phyloP scores from a whole-genome alignment of 345 rosid genomes.

The Clarkia xantiana region DNA sequence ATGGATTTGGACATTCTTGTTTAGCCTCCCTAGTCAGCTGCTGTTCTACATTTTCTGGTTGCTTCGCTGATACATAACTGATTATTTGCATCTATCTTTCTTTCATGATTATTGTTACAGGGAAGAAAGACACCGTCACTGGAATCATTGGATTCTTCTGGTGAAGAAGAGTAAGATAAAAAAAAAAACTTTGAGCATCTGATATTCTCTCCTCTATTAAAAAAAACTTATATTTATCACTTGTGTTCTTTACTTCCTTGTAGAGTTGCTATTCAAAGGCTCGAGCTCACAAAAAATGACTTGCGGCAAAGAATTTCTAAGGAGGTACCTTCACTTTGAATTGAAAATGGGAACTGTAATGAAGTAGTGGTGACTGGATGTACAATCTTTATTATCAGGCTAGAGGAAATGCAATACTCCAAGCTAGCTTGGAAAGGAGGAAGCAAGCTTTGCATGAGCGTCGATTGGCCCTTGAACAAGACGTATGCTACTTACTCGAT shows the following conservation, averaged over 20 bases:
- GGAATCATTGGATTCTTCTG: slow-evolving; percentile 91
- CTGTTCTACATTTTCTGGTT: no score
- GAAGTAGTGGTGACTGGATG: slow-evolving; percentile 14
- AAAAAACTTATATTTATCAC: background rate
- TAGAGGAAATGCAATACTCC: slow-evolving; percentile 92
- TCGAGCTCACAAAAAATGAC: slow-evolving; percentile 89
- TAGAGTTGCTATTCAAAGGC: slow-evolving; percentile 95
- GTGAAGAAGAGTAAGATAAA: slow-evolving; percentile 88
- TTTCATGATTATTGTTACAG: slow-evolving; percentile 25
- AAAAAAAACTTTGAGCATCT: slow-evolving; percentile 5
- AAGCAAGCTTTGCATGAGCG: slow-evolving; percentile 98
- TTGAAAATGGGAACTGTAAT: slow-evolving; percentile 1
- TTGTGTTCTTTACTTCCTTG: slow-evolving; percentile 5
- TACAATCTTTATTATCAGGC: slow-evolving; percentile 35
- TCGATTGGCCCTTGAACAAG: slow-evolving; percentile 96
- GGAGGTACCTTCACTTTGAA: slow-evolving; percentile 47
- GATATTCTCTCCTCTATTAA: background rate
- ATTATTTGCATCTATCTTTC: background rate
- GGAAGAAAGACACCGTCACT: slow-evolving; percentile 67
- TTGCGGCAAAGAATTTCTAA: slow-evolving; percentile 86
- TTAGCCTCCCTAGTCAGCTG: no score
- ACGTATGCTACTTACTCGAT: slow-evolving; percentile 37
- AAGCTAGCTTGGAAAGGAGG: slow-evolving; percentile 94
- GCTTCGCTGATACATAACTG: no score
- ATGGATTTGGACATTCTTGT: no score